These are phyloP conservation scores for Dactylellina cionopaga DNA, from an alignment of 2,329 filamentous ascomycete species.

Conservation along the genomic window DNA sequence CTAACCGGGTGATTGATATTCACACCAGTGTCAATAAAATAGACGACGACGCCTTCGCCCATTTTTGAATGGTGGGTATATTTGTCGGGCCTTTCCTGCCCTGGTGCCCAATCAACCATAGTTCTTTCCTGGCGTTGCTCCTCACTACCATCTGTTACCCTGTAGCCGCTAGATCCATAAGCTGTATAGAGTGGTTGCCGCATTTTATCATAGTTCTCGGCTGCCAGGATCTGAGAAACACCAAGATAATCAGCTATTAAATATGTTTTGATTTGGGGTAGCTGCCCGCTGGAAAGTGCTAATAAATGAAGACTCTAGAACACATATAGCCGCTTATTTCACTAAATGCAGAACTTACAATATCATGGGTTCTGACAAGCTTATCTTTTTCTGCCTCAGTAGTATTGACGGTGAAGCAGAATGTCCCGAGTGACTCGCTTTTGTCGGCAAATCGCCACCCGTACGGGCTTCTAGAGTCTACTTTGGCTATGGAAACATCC, in stretches of 20 bases:
- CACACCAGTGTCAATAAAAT: conserved; percentile 40
- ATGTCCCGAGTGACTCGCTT: conserved; percentile 6
- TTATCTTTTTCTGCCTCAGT: neutral
- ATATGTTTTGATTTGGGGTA: neutral
- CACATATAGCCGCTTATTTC: too few relatives aligned
- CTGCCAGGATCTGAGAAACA: conserved; percentile 1
- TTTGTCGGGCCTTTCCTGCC: neutral
- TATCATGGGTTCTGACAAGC: neutral
- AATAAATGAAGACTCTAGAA: neutral
- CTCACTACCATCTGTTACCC: neutral
- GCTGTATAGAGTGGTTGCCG: conserved; percentile 17
- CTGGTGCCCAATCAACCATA: conserved; percentile 10
- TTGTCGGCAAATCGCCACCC: neutral
- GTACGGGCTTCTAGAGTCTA: neutral
- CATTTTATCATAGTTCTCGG: neutral
- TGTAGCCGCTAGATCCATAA: neutral
- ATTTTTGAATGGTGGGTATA: conserved; percentile 1
- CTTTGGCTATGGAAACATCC: neutral
- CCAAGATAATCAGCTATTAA: neutral
- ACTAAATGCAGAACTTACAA: conserved; percentile 6
- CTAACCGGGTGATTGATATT: conserved; percentile 36
- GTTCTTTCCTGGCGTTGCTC: conserved; percentile 39
- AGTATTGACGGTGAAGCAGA: conserved; percentile 9
- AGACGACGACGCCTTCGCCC: conserved; percentile 25
- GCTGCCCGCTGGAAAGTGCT: too few relatives aligned